Base-by-base conservation (phyloP, 345 rosid species). In the Salix caprea region DNA sequence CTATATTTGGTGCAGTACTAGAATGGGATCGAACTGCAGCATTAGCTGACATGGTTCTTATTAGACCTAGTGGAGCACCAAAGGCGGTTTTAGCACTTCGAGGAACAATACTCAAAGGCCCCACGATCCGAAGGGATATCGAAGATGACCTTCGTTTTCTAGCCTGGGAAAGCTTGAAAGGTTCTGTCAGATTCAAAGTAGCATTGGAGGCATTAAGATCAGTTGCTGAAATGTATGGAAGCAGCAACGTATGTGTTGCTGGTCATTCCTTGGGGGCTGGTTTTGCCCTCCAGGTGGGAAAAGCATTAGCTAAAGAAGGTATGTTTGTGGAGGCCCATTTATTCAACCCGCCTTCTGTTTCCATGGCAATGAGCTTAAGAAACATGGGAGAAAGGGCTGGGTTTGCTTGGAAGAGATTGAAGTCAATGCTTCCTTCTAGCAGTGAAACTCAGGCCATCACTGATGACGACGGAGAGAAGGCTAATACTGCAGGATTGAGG, bases 201-300 rank as follows among this genome's bases (percentile, higher is more conserved):
- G 95, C 97, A 24, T 66, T 90, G 0, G 88, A 87, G 36, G 94
- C 97, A 10, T 72, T 92, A 70, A 88, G 81, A 64, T 82, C 87
- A 7, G 88, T 87, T n/a, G 94, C 94, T 23, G 88, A 84, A 79
- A 89, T 86, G 73, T 89, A 89, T 28, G 99, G 98, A 37, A 92
- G 97, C 82, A 80, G 78, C 82, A 90, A 90, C 42, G 97, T 92
- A 1, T 93, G 97, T 80, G 69, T 94, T 16, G 97, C 92, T 6
- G 98, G 98, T 39, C 99, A 96, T 86, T 96, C 99, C 1, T 81
- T 96, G 50, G 99, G 99, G 65, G 99, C 99, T 36, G 98, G 97
- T 30, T 92, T 96, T 77, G 97, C 99, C 37, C 80, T 96, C 39
- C 99, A 96, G 81, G 97, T 92, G 11, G 99, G 98, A n/a, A 96